Percentiles rank a stretch among this genome's conserved stretches.
These are phyloP conservation scores for Anthracocystis panici-leucophaei DNA, from an alignment of 1,284 basidiomycete genomes.

Conservation along the genomic window DNA sequence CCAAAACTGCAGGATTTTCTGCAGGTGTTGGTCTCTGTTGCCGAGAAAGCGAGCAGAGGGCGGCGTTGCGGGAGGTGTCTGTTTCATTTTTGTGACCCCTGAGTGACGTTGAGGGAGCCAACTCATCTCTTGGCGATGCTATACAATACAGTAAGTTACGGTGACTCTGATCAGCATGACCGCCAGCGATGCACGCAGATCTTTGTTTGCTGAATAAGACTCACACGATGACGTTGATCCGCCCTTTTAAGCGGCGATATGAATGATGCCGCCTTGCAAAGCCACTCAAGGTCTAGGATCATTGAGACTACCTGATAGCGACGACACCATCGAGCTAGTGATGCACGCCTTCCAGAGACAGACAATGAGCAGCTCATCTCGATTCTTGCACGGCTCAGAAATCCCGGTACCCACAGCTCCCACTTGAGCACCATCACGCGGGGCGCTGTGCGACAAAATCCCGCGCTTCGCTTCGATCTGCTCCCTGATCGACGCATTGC, in stretches of 20 bases:
- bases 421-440: too few relatives aligned
- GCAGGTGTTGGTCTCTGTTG: slow-evolving; percentile 10
- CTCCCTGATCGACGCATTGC: neutral
- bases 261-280: neutral
- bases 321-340: neutral
- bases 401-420: too few relatives aligned
- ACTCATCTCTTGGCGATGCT: neutral
- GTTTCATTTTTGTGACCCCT: slow-evolving; percentile 22
- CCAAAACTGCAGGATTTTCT: slow-evolving; percentile 7
- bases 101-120: slow-evolving; percentile 25
- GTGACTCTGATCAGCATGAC: neutral
- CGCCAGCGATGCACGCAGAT: slow-evolving; percentile 9
- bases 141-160: too few relatives aligned
- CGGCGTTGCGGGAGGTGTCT: slow-evolving; percentile 2
- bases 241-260: slow-evolving; percentile 7
- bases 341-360: neutral
- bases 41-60: neutral
- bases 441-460: neutral
- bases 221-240: slow-evolving; percentile 27
- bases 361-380: neutral
- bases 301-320: neutral
- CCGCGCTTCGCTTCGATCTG: neutral
- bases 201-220: slow-evolving; percentile 24
- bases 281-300: neutral
- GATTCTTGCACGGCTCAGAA: neutral